Evolutionary conservation across 2,329 filamentous ascomycete species (phyloP).

Genomic region (Lecanosticta acicola): DNA sequence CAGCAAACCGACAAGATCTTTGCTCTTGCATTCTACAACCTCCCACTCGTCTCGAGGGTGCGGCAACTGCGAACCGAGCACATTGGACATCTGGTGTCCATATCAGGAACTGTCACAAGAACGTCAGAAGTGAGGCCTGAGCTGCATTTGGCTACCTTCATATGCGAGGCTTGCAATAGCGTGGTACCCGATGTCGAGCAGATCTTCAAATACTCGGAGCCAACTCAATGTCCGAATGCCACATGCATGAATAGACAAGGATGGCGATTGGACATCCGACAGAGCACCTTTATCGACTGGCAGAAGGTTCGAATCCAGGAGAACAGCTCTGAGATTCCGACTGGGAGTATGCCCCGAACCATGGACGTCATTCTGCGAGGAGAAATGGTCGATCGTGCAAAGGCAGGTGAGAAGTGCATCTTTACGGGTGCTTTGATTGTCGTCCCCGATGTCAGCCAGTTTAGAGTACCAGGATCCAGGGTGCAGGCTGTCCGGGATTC

Average conservation of each 20-base stretch:
- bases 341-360: constrained; percentile 95
- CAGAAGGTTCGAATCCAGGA: constrained; percentile 98
- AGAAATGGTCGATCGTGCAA: constrained; percentile 95
- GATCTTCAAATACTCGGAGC: constrained; percentile 95
- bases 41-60: constrained; percentile 79
- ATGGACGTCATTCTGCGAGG: constrained; percentile 95
- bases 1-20: constrained; percentile 98
- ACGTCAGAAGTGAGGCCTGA: constrained; percentile 96
- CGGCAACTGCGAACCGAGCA: constrained; percentile 81
- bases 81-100: constrained; percentile 87
- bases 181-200: constrained; percentile 90
- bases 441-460: constrained; percentile 91
- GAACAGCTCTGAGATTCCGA: constrained; percentile 96
- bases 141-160: constrained; percentile 84
- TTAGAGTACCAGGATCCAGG: constrained; percentile 78
- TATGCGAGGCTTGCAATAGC: constrained; percentile 79
- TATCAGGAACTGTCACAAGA: constrained; percentile 92
- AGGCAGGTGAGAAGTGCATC: constrained; percentile 96
- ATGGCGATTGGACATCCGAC: constrained; percentile 96
- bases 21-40: constrained; percentile 85
- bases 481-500: constrained; percentile 82
- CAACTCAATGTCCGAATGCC: constrained; percentile 85
- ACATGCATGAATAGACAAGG: constrained; percentile 82
- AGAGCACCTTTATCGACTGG: constrained; percentile 98
- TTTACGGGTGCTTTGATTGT: constrained; percentile 96